Percentiles rank a stretch among this genome's conserved stretches.
These are phyloP conservation scores for Russula abietina DNA, from an alignment of 768 basidiomycete species.

Conservation along the genomic window DNA sequence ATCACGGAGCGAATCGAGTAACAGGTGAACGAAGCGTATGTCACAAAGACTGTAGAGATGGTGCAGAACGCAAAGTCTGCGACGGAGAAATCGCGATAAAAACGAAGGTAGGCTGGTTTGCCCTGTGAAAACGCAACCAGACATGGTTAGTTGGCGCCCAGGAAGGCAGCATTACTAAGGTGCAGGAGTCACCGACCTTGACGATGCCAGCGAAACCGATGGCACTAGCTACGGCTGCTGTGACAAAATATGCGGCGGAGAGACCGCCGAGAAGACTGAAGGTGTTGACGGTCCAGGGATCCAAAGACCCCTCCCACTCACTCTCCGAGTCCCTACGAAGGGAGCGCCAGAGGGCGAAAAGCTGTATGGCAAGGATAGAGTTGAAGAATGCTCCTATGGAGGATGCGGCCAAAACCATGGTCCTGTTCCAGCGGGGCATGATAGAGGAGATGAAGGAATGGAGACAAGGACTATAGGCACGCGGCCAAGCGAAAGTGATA, in stretches of 20 bases:
- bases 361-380: constrained; percentile 36
- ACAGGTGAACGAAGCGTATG: constrained; percentile 53
- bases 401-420: constrained; percentile 35
- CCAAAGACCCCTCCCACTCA: constrained; percentile 44
- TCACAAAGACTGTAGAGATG: constrained; percentile 48
- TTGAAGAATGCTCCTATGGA: constrained; percentile 39
- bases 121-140: constrained; percentile 36
- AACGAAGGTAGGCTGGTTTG: constrained; percentile 59
- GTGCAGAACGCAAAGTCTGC: constrained; percentile 71
- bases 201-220: constrained; percentile 65
- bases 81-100: constrained; percentile 78
- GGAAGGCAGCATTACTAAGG: constrained; percentile 2
- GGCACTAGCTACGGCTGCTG: constrained; percentile 55
- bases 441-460: not conserved
- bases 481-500: not conserved
- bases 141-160: not conserved
- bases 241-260: constrained; percentile 58
- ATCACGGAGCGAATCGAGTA: constrained; percentile 49
- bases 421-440: constrained; percentile 31
- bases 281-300: constrained; percentile 38
- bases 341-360: constrained; percentile 41
- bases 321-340: constrained; percentile 43
- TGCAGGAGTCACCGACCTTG: constrained; percentile 40
- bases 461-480: not conserved
- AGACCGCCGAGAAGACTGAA: constrained; percentile 54